Percentiles rank a stretch among this genome's conserved stretches.
Evolutionary conservation across 2,329 filamentous ascomycete genomes (phyloP).

Genomic region (Penicillium sp.): DNA sequence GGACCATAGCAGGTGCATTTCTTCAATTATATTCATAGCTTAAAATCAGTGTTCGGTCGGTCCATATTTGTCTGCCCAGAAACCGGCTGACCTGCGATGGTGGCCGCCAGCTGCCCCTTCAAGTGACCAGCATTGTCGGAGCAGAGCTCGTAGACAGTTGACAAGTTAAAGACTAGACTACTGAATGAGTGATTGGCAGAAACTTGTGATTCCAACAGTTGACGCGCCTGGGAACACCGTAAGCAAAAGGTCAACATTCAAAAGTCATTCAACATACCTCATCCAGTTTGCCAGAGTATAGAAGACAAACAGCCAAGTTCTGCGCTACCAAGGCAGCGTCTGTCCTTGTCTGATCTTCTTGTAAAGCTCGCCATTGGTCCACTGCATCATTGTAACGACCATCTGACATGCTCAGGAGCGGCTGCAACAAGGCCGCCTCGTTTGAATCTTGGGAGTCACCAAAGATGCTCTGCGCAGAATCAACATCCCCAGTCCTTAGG

Average conservation of each 20-base stretch:
- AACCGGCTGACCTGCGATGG: conserved; percentile 62
- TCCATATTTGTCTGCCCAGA: conserved; percentile 65
- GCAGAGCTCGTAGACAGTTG: conserved; percentile 88
- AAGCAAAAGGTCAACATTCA: neutral
- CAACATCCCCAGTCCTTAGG: conserved; percentile 75
- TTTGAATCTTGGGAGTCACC: conserved; percentile 40
- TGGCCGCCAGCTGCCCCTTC: conserved; percentile 72
- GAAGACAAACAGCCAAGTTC: conserved; percentile 78
- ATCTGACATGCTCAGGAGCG: conserved; percentile 77
- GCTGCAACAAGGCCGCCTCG: conserved; percentile 43
- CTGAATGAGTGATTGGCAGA: conserved; percentile 67
- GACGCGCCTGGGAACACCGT: conserved; percentile 55
- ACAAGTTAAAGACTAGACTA: conserved; percentile 83
- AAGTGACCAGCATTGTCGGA: conserved; percentile 71
- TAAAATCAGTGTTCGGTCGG: conserved; percentile 72
- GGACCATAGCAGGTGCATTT: neutral
- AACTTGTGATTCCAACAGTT: conserved; percentile 67
- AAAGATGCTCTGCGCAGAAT: conserved; percentile 63
- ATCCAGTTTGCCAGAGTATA: conserved; percentile 77
- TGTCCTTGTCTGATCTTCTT: conserved; percentile 46
- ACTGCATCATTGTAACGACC: conserved; percentile 69
- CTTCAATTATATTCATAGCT: conserved; percentile 54
- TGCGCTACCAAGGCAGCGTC: conserved; percentile 72
- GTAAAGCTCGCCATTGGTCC: conserved; percentile 59
- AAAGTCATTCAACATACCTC: conserved; percentile 53